Evolutionary conservation across 306 rosid species (phyloP), one percentile per base, ranked within the genome.

Genomic region (Acmispon strigosus): DNA sequence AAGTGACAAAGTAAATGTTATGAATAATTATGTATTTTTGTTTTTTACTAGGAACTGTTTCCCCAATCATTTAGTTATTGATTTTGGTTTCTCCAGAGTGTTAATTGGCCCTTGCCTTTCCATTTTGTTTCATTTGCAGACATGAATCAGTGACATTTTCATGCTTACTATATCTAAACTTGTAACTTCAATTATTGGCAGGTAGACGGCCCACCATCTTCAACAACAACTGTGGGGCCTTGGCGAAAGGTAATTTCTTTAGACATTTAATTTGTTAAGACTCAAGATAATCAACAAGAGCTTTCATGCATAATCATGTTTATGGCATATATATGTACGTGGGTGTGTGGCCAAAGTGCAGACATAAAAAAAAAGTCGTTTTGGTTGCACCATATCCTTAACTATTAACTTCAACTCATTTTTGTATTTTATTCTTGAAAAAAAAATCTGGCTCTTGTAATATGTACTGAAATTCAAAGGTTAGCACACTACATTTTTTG

Each of bases 201-300:
- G 97, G 84, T 95, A 41, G 96, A 89, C 43, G 96, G 85, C 54
- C 82, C 92, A 61, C 97, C 96, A 45, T 89, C 96, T 39, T 22
- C 72, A 79, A 82, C 83, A 36, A 88, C 97, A 48, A 81, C 96
- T 2, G 86, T 91, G 66, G 99, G 99, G 84, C 97, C 99, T 71
- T 95, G 99, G 99, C 84, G 99, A 80, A 95, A 91, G 97, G 99
- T 91, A 85, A 78, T 47, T 47, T 41, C 41, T 44, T 56, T 36
- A 16, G 49, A 18, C 67, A 58, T 70, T 73, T 67, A 43, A 66
- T 50, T 66, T 11, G 11, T 71, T n/a, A 18, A 48, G 29, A 49
- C 51, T 71, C 16, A 18, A 49, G 32, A 50, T 62, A 48, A 9
- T 64, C 15, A 32, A 14, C 27, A 64, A 69, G 62, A 59, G 59